phyloP scores from a whole-genome alignment of 768 basidiomycete genomes.

The Ramaria sp. region DNA sequence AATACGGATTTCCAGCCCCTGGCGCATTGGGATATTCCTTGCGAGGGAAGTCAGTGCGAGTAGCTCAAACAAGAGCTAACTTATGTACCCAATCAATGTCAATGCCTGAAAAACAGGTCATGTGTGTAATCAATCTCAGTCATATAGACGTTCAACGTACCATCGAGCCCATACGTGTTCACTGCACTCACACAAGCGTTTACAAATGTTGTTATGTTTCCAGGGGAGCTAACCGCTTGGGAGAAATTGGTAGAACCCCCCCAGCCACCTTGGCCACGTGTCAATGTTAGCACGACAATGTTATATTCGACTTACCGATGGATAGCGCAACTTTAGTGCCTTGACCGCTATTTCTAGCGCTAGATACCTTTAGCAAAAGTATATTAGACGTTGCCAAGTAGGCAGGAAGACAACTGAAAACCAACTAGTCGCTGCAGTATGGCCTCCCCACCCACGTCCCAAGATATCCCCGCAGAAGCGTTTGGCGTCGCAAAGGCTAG shows the following conservation, averaged over 20 bases:
- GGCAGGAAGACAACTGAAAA: slow-evolving; percentile 9
- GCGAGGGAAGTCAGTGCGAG: slow-evolving; percentile 10
- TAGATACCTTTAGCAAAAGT: neutral
- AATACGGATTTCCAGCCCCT: slow-evolving; percentile 52
- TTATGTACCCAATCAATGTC: slow-evolving; percentile 48
- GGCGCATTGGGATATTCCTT: slow-evolving; percentile 64
- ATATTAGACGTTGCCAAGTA: neutral
- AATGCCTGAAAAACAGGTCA: slow-evolving; percentile 22
- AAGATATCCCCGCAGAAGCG: slow-evolving; percentile 39
- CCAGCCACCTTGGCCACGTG: slow-evolving; percentile 43
- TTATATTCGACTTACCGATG: slow-evolving; percentile 33
- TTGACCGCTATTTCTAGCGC: slow-evolving; percentile 41
- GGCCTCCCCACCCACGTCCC: slow-evolving; percentile 37
- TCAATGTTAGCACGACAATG: slow-evolving; percentile 2
- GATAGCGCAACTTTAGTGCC: slow-evolving; percentile 58
- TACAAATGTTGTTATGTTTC: slow-evolving; percentile 45
- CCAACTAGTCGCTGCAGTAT: slow-evolving; percentile 48
- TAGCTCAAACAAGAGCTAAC: neutral
- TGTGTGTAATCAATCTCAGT: too few species aligned
- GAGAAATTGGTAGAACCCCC: slow-evolving; percentile 59
- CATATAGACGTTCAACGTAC: slow-evolving; percentile 16
- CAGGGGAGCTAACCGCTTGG: slow-evolving; percentile 37
- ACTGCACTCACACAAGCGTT: slow-evolving; percentile 44
- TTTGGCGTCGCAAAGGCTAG: slow-evolving; percentile 63
- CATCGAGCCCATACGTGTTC: slow-evolving; percentile 51